A percentile compares a stretch with the other conserved stretches of the same genome.
phyloP scores from a whole-genome alignment of 192 early-diverging fungal genomes.

The Hyaloraphidium curvatum region DNA sequence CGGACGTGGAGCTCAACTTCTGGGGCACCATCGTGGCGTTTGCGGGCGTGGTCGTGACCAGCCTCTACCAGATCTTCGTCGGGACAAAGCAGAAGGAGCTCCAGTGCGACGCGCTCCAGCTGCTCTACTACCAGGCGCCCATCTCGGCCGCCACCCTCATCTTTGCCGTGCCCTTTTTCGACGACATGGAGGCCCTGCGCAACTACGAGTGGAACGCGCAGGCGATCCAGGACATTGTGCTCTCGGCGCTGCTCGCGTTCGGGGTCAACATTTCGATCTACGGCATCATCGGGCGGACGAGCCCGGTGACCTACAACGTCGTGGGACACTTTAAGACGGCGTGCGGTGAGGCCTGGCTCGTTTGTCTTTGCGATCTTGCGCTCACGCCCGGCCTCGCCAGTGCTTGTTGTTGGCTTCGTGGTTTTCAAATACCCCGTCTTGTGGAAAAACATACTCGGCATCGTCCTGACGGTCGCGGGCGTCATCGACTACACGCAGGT shows the following conservation, averaged over 20 bases:
- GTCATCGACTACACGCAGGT: conserved; percentile 6
- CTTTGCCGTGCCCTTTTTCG: conserved; percentile 1
- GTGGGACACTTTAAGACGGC: conserved; percentile 6
- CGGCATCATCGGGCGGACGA: conserved; percentile 5
- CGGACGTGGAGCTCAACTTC: conserved; percentile 6
- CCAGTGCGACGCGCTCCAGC: conserved; percentile 1
- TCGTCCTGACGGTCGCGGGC: not conserved
- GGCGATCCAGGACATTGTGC: not conserved
- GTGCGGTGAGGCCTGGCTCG: no score
- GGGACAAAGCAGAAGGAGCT: conserved; percentile 9
- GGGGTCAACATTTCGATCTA: conserved; percentile 6
- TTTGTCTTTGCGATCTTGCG: no score
- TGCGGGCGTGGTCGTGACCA: conserved; percentile 3
- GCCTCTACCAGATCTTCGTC: conserved; percentile 6
- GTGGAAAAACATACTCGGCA: conserved; percentile 4
- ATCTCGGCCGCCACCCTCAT: conserved; percentile 5
- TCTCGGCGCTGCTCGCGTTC: conserved; percentile 2
- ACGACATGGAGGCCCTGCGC: conserved; percentile 2
- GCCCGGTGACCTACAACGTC: conserved; percentile 1
- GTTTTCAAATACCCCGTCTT: not conserved
- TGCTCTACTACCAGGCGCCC: conserved; percentile 7
- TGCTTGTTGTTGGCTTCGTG: conserved; percentile 4
- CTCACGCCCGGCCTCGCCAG: no score
- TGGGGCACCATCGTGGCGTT: not conserved
- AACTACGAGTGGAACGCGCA: not conserved